A percentile compares a stretch with the other conserved stretches of the same genome.
These are phyloP conservation scores for Phialocephala subalpina DNA, from an alignment of 2,329 filamentous ascomycete genomes.

Conservation along the genomic window DNA sequence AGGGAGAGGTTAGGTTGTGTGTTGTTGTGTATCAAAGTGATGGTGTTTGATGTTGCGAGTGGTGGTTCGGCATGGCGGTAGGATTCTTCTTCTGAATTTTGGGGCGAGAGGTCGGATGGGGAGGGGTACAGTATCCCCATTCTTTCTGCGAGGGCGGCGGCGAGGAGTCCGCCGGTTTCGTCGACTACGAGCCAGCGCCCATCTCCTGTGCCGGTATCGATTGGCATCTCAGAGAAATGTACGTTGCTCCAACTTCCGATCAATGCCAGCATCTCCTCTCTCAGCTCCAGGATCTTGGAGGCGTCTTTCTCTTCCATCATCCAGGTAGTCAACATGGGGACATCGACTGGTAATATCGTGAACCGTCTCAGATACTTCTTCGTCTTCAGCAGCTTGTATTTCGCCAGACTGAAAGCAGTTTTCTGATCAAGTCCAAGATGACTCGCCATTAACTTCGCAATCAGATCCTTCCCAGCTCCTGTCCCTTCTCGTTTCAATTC, in stretches of 20 bases:
- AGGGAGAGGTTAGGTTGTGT: slow-evolving; percentile 87
- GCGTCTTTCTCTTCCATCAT: slow-evolving; percentile 83
- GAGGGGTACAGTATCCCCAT: slow-evolving; percentile 68
- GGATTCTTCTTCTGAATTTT: slow-evolving; percentile 21
- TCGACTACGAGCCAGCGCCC: slow-evolving; percentile 74
- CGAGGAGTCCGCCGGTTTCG: slow-evolving; percentile 62
- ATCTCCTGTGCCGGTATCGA: slow-evolving; percentile 34
- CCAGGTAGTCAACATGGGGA: slow-evolving; percentile 78
- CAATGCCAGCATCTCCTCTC: slow-evolving; percentile 83
- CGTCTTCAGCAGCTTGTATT: slow-evolving; percentile 94
- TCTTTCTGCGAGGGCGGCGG: slow-evolving; percentile 57
- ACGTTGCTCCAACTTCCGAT: slow-evolving; percentile 91
- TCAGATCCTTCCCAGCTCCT: slow-evolving; percentile 85
- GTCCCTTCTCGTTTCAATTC: slow-evolving; percentile 75
- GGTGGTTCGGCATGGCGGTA: slow-evolving; percentile 25
- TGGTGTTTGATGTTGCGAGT: slow-evolving; percentile 64
- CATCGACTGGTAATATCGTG: slow-evolving; percentile 83
- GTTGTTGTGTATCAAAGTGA: slow-evolving; percentile 83
- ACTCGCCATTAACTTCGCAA: slow-evolving; percentile 90
- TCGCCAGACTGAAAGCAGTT: slow-evolving; percentile 90
- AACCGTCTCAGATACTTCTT: slow-evolving; percentile 94
- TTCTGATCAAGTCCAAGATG: slow-evolving; percentile 93
- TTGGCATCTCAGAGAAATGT: slow-evolving; percentile 60
- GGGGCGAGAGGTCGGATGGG: slow-evolving; percentile 25
- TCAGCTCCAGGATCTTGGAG: slow-evolving; percentile 81